phyloP scores from a whole-genome alignment of 768 basidiomycete genomes.

The Chalciporus sphaerocephalus region DNA sequence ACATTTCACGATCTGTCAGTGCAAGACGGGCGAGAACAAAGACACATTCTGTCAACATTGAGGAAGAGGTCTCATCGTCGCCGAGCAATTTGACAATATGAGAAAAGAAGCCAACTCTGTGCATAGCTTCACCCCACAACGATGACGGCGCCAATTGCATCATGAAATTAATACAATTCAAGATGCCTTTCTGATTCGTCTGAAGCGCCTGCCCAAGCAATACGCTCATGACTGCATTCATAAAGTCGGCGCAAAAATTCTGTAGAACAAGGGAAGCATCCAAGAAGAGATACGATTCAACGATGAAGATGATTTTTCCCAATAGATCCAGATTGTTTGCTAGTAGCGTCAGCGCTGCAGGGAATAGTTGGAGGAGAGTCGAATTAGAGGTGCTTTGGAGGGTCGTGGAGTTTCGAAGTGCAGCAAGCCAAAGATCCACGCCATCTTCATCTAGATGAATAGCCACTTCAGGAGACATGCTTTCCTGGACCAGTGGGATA shows the following conservation, averaged over 20 bases:
- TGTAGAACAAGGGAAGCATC: conserved; percentile 61
- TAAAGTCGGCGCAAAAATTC: conserved; percentile 53
- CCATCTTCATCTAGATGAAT: conserved; percentile 76
- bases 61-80: conserved; percentile 51
- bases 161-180: conserved; percentile 55
- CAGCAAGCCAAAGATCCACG: conserved; percentile 66
- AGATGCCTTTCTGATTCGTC: conserved; percentile 58
- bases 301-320: conserved; percentile 58
- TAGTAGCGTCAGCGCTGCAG: conserved; percentile 55
- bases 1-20: conserved; percentile 60
- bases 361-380: conserved; percentile 62
- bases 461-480: conserved; percentile 52
- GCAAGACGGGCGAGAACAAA: conserved; percentile 72
- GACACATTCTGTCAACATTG: conserved; percentile 60
- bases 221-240: conserved; percentile 51
- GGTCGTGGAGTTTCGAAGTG: conserved; percentile 59
- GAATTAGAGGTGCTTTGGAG: conserved; percentile 47
- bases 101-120: conserved; percentile 69
- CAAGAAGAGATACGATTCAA: conserved; percentile 78
- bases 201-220: conserved; percentile 46
- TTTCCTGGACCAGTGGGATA: conserved; percentile 61
- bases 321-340: conserved; percentile 69
- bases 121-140: conserved; percentile 71
- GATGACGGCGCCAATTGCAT: conserved; percentile 59
- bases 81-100: conserved; percentile 54